These are phyloP conservation scores for Lojkania enalia DNA, from an alignment of 2,329 filamentous ascomycete genomes.

Conservation along the genomic window DNA sequence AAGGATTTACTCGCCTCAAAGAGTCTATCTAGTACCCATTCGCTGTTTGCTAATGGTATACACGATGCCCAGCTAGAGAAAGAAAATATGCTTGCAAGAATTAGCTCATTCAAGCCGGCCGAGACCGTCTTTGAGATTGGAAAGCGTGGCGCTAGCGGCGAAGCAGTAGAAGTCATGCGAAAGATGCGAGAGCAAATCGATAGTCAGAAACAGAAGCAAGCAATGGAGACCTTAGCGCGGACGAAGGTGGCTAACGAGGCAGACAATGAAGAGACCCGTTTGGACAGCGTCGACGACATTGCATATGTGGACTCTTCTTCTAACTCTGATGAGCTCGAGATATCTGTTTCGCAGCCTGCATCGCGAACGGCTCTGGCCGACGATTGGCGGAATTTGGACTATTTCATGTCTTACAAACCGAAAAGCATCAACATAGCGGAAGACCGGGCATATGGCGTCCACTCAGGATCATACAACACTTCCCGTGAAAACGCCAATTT, in stretches of 20 bases:
- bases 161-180: slow-evolving; percentile 76
- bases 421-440: slow-evolving; percentile 79
- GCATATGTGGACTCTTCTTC: slow-evolving; percentile 46
- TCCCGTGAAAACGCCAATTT: slow-evolving; percentile 68
- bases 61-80: slow-evolving; percentile 69
- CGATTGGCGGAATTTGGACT: slow-evolving; percentile 79
- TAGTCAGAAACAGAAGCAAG: slow-evolving; percentile 53
- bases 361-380: slow-evolving; percentile 36
- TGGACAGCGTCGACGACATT: slow-evolving; percentile 35
- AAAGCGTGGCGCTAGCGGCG: slow-evolving; percentile 63
- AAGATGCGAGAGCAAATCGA: slow-evolving; percentile 70
- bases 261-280: background rate
- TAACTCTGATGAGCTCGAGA: slow-evolving; percentile 58
- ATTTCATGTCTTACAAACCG: slow-evolving; percentile 96
- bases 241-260: slow-evolving; percentile 10
- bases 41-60: slow-evolving; percentile 68
- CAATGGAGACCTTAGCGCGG: slow-evolving; percentile 33
- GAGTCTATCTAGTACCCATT: slow-evolving; percentile 74
- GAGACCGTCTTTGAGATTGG: slow-evolving; percentile 98
- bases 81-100: slow-evolving; percentile 82
- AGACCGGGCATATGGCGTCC: slow-evolving; percentile 90
- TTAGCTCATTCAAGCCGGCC: slow-evolving; percentile 83
- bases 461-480: slow-evolving; percentile 68
- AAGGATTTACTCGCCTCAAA: slow-evolving; percentile 74
- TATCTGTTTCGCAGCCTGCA: slow-evolving; percentile 50